These are phyloP conservation scores for Artomyces pyxidatus DNA, from an alignment of 768 basidiomycete genomes.

Conservation along the genomic window DNA sequence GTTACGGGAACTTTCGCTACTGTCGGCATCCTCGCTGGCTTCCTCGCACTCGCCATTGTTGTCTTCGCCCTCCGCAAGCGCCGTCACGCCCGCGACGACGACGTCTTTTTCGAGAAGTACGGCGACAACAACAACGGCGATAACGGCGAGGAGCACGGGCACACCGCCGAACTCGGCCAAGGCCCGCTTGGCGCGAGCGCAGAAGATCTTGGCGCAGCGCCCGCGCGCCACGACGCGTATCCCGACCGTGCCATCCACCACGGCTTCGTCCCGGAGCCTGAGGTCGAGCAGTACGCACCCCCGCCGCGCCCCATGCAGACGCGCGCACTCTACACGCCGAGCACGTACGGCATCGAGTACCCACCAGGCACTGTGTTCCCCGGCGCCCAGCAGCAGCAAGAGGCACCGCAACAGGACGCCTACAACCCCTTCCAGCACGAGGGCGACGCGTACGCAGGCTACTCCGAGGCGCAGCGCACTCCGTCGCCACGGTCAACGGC, in stretches of 20 bases:
- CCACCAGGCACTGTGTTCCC: constrained; percentile 1
- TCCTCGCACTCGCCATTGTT: background rate
- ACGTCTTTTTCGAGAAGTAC: constrained; percentile 11
- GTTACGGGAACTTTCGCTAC: constrained; percentile 20
- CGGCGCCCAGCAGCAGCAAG: background rate
- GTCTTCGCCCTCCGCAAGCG: background rate
- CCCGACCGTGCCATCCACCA: constrained; percentile 13
- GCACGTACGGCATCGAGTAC: constrained; percentile 11
- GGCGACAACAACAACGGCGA: background rate
- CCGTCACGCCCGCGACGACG: background rate
- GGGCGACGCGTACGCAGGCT: background rate
- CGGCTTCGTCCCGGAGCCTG: background rate
- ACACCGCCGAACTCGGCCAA: constrained; percentile 3
- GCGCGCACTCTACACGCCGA: background rate
- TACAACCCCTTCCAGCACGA: background rate
- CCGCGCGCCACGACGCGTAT: constrained; percentile 7
- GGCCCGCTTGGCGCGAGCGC: background rate
- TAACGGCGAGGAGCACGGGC: no score
- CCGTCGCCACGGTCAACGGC: background rate
- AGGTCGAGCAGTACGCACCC: background rate
- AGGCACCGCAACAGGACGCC: background rate
- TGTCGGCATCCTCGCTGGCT: constrained; percentile 12
- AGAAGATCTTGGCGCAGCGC: background rate
- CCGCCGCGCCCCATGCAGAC: background rate
- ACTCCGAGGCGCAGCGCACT: background rate